A percentile compares a stretch with the other conserved stretches of the same genome.
Conservation (phyloP, 345 rosid genomes). For the Bruguiera gymnorhiza region DNA sequence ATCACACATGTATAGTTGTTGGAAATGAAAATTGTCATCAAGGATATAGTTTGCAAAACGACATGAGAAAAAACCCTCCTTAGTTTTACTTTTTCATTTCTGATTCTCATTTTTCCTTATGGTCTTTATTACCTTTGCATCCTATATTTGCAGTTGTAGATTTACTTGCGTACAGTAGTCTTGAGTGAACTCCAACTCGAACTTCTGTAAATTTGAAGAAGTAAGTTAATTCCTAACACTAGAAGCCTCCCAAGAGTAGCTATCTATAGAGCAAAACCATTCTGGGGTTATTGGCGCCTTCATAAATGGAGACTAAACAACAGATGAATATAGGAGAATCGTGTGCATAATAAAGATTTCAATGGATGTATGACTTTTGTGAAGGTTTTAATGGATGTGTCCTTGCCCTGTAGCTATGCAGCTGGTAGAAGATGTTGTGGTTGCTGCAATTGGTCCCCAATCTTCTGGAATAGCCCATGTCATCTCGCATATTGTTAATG, state of each 20-base stretch:
- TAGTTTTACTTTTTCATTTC: too few species aligned
- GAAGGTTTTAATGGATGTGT: conserved; percentile 31
- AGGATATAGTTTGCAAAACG: too few species aligned
- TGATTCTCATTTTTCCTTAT: too few species aligned
- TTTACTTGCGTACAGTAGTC: neutral
- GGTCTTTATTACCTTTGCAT: too few species aligned
- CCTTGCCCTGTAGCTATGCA: conserved; percentile 69
- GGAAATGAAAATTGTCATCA: too few species aligned
- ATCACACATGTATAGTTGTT: neutral
- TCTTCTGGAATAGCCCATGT: conserved; percentile 90
- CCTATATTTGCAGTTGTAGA: neutral
- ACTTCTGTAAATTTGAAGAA: too few species aligned
- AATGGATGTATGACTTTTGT: neutral
- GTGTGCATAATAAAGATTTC: neutral
- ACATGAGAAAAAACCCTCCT: too few species aligned
- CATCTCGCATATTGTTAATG: conserved; percentile 67
- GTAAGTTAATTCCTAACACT: too few species aligned
- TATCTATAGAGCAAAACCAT: too few species aligned
- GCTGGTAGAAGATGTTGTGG: conserved; percentile 70
- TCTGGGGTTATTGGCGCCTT: too few species aligned
- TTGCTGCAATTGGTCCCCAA: conserved; percentile 83
- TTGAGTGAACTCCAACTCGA: neutral
- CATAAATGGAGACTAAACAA: neutral
- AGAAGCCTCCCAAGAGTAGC: too few species aligned
- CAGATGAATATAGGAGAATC: neutral